A percentile compares a stretch with the other conserved stretches of the same genome.
Evolutionary conservation across 805 yeast species (phyloP).

Genomic region (Clavispora fructus): DNA sequence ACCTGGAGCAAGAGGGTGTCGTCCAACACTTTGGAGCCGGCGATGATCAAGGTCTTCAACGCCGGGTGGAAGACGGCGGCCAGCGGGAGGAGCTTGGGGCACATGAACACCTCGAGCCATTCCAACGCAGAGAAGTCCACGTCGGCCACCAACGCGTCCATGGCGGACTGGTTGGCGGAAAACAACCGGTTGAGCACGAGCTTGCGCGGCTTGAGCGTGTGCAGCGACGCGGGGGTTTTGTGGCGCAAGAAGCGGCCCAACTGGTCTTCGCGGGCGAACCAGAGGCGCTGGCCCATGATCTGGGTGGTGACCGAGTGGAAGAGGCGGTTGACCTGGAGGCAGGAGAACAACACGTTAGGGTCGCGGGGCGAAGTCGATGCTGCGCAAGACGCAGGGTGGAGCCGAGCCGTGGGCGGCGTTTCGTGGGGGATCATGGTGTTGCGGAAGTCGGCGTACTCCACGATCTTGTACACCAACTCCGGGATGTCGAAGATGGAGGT

Average conservation of each 20-base stretch:
- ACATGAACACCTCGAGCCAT: conserved; percentile 78
- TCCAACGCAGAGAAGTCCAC: conserved; percentile 45
- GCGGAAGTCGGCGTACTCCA: conserved; percentile 55
- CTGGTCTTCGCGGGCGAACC: conserved; percentile 45
- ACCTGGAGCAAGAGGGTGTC: conserved; percentile 55
- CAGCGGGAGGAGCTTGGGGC: conserved; percentile 65
- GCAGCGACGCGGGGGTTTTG: conserved; percentile 1
- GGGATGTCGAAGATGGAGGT: conserved; percentile 57
- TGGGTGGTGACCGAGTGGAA: conserved; percentile 58
- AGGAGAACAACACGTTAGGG: conserved; percentile 42
- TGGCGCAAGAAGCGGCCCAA: conserved; percentile 34
- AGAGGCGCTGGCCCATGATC: conserved; percentile 49
- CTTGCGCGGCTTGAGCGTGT: conserved; percentile 25
- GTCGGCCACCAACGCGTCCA: conserved; percentile 42
- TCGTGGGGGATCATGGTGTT: conserved; percentile 56
- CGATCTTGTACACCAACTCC: conserved; percentile 61
- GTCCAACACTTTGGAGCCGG: conserved; percentile 63
- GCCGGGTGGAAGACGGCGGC: conserved; percentile 20
- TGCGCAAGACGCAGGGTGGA: background rate
- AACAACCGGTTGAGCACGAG: conserved; percentile 65
- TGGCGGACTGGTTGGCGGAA: conserved; percentile 46
- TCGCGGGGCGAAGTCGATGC: conserved; percentile 5
- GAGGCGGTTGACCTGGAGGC: conserved; percentile 62
- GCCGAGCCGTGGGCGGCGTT: conserved; percentile 35
- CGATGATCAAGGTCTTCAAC: conserved; percentile 48